These are phyloP conservation scores for Scleroderma bovista DNA, from an alignment of 768 basidiomycete species.

Conservation along the genomic window DNA sequence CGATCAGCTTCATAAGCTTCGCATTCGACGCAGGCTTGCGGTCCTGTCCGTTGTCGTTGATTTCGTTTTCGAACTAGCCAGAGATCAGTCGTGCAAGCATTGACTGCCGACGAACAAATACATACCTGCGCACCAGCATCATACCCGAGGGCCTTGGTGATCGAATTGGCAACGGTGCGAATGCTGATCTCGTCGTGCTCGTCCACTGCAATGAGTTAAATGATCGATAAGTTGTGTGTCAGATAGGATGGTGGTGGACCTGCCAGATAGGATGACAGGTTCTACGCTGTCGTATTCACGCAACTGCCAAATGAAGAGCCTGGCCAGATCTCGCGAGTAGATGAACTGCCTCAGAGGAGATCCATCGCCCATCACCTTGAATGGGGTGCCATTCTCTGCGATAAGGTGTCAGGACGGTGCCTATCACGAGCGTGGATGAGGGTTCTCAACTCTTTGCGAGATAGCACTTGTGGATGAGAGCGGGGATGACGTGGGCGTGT, in stretches of 20 bases:
- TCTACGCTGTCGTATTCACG: constrained; percentile 90
- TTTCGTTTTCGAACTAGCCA: constrained; percentile 66
- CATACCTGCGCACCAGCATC: constrained; percentile 67
- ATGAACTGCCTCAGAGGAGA: constrained; percentile 96
- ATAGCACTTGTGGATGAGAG: constrained; percentile 88
- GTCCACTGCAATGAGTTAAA: constrained; percentile 48
- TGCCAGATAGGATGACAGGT: constrained; percentile 87
- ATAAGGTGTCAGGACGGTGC: background rate
- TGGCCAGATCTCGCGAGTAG: constrained; percentile 93
- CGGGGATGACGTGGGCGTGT: constrained; percentile 92
- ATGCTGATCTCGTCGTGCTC: constrained; percentile 95
- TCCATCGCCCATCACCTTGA: constrained; percentile 85
- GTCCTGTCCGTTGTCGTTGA: constrained; percentile 84
- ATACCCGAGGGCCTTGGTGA: constrained; percentile 80
- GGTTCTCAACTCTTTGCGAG: constrained; percentile 71
- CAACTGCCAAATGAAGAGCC: constrained; percentile 90
- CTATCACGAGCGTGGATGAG: background rate
- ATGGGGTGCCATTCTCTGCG: constrained; percentile 74
- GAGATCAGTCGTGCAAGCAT: background rate
- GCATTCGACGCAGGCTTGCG: constrained; percentile 94
- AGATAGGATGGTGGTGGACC: constrained; percentile 5
- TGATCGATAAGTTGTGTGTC: background rate
- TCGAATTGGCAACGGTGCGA: constrained; percentile 84
- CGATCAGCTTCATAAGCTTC: constrained; percentile 73
- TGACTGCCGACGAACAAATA: constrained; percentile 1